Conservation (phyloP, 495 filamentous ascomycete genomes). For the Arthonia radiata region DNA sequence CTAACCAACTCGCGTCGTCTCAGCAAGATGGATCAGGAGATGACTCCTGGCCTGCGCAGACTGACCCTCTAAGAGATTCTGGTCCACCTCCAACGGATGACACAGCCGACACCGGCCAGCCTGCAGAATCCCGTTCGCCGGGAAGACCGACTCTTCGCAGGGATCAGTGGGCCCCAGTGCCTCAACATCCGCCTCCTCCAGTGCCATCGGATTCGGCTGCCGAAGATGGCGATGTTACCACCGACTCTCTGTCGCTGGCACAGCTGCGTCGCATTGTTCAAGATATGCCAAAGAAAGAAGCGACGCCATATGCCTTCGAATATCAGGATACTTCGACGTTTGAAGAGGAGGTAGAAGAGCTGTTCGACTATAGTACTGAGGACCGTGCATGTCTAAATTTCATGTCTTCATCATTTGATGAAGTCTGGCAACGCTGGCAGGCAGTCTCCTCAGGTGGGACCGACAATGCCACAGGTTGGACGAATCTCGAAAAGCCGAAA, state of each 20-base stretch:
- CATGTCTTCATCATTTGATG: too few species aligned
- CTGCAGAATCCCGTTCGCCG: conserved; percentile 2
- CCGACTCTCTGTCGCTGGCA: conserved; percentile 59
- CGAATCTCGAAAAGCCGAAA: too few species aligned
- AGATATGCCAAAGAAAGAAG: conserved; percentile 53
- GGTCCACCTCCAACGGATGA: too few species aligned
- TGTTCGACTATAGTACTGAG: conserved; percentile 76
- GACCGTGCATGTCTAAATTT: too few species aligned
- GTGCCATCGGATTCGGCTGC: conserved; percentile 28
- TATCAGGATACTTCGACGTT: conserved; percentile 66
- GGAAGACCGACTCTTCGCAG: conserved; percentile 29
- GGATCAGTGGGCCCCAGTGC: conserved; percentile 28
- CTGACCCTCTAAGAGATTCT: too few species aligned
- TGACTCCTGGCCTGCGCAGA: too few species aligned
- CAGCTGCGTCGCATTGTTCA: conserved; percentile 61
- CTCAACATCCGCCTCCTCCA: conserved; percentile 30
- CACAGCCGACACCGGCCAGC: too few species aligned
- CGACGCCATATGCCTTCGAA: conserved; percentile 75
- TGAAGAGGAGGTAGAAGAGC: conserved; percentile 79
- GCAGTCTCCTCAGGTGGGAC: too few species aligned
- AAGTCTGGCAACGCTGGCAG: too few species aligned
- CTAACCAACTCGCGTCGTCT: too few species aligned
- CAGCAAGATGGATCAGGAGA: too few species aligned
- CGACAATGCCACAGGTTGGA: too few species aligned
- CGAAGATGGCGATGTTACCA: conserved; percentile 20